A percentile compares a stretch with the other conserved stretches of the same genome.
Evolutionary conservation across 2,329 filamentous ascomycete species (phyloP).

Genomic region (Penicillium sp.): DNA sequence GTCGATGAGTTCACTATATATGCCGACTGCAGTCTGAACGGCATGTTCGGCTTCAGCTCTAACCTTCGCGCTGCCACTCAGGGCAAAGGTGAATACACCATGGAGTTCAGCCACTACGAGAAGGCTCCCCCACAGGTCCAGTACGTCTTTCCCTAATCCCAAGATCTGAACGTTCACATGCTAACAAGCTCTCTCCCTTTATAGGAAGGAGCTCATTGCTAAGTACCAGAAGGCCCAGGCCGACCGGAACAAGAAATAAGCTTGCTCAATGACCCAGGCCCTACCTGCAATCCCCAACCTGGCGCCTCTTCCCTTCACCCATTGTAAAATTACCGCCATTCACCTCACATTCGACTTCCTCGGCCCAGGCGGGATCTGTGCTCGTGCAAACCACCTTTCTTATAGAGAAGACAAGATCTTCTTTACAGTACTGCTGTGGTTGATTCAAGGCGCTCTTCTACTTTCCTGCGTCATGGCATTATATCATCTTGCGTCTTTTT

Average conservation of each 20-base stretch:
- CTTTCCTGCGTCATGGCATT: conserved; percentile 28
- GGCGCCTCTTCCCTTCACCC: conserved; percentile 14
- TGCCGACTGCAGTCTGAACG: conserved; percentile 90
- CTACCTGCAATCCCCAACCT: conserved; percentile 18
- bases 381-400: conserved; percentile 9
- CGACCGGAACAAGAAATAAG: conserved; percentile 67
- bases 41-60: conserved; percentile 97
- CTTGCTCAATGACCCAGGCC: conserved; percentile 12
- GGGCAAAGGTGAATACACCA: conserved; percentile 97
- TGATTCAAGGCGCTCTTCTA: conserved; percentile 20
- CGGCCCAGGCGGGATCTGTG: conserved; percentile 12
- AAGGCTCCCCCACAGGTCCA: conserved; percentile 87
- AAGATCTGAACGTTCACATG: conserved; percentile 8
- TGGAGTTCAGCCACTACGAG: conserved; percentile 98
- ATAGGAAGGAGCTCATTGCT: conserved; percentile 68
- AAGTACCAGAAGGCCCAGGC: conserved; percentile 72
- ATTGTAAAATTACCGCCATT: conserved; percentile 12
- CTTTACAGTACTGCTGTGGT: conserved; percentile 11
- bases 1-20: conserved; percentile 91
- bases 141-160: conserved; percentile 60
- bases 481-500: conserved; percentile 26
- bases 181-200: conserved; percentile 20
- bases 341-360: not conserved
- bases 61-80: conserved; percentile 92
- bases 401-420: conserved; percentile 11